These are phyloP conservation scores for Apiospora saccharicola DNA, from an alignment of 2,329 filamentous ascomycete species.

Conservation along the genomic window DNA sequence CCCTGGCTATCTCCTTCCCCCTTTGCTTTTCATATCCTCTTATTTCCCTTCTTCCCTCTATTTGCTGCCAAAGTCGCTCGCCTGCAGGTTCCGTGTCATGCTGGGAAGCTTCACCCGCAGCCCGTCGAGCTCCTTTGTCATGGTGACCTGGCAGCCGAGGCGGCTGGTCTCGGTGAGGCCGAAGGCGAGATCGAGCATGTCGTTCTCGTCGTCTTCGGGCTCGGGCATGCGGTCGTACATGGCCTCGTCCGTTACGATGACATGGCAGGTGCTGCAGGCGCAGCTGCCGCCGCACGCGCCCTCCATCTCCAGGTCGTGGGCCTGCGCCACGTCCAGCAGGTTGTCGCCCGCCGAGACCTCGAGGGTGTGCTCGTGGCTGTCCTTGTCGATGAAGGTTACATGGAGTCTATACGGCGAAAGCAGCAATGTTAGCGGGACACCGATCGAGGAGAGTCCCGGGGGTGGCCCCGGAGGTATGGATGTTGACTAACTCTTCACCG, in stretches of 20 bases:
- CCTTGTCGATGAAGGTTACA: slow-evolving; percentile 80
- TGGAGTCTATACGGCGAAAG: slow-evolving; percentile 67
- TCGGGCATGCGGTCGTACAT: slow-evolving; percentile 82
- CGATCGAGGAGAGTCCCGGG: background rate
- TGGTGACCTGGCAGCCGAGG: slow-evolving; percentile 88
- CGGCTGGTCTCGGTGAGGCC: slow-evolving; percentile 85
- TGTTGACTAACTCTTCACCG: slow-evolving; percentile 82
- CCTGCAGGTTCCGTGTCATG: slow-evolving; percentile 96
- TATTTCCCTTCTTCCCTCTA: background rate
- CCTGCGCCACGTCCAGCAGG: slow-evolving; percentile 92
- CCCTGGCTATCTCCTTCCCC: background rate
- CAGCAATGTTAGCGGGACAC: background rate
- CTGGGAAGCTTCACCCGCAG: slow-evolving; percentile 83
- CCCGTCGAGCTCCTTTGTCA: slow-evolving; percentile 90
- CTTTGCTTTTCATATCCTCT: too few relatives aligned
- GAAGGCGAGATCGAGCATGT: slow-evolving; percentile 91
- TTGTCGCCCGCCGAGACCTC: slow-evolving; percentile 89
- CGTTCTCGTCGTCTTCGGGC: slow-evolving; percentile 82
- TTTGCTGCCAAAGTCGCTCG: slow-evolving; percentile 77
- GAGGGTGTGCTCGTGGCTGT: slow-evolving; percentile 75
- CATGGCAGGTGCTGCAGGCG: slow-evolving; percentile 92
- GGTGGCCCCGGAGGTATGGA: background rate
- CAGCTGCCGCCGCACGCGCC: slow-evolving; percentile 95
- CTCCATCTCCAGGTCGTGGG: slow-evolving; percentile 97
- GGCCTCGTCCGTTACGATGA: slow-evolving; percentile 78